Evolutionary conservation across 2,329 filamentous ascomycete species (phyloP), one percentile per base, ranked within the genome.

Genomic region (Aureobasidium sp.): DNA sequence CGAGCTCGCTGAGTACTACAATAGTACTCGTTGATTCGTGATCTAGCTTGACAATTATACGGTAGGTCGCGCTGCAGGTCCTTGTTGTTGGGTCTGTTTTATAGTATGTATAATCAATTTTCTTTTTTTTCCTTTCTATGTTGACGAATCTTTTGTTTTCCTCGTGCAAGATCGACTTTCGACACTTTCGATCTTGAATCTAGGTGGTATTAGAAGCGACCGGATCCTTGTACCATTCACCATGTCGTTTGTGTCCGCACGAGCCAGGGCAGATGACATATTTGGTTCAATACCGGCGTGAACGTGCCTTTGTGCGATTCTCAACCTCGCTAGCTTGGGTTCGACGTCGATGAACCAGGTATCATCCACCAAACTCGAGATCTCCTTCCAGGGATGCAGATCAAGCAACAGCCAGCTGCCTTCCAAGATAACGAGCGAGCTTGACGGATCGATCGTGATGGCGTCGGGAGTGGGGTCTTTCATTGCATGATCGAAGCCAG

Each of bases 271-370:
- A n/a, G 16, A 16, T 1, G 11, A 14, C 32, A 57, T 10, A 8
- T 50, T 37, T 8, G 16, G 2, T 8, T 62, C 61, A 29, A 62
- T 62, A 9, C 61, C 61, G 3, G 42, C 45, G 2, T 11, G 9
- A 3, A 51, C n/a, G 13, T 59, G 53, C 11, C 77, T 67, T 34
- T 64, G 64, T 0, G 77, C 76, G 16, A 78, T 69, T 13, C 77
- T 68, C n/a, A 65, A 64, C 30, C 71, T 65, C 2, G 76, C 76
- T 25, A 75, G 65, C 3, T 63, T 61, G 2, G 72, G 65, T 42
- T 78, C 74, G 0, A 77, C 73, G 34, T 74, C 68, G 0, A 80
- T 72, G 25, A 78, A 74, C 65, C 76, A 74, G 2, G 71, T 70
- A n/a, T 76, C 74, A 59, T 79, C 77, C 3, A 76, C 73, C 5